These are phyloP conservation scores for Pestalotiopsis sp. DNA, from an alignment of 2,329 filamentous ascomycete species.

Conservation along the genomic window DNA sequence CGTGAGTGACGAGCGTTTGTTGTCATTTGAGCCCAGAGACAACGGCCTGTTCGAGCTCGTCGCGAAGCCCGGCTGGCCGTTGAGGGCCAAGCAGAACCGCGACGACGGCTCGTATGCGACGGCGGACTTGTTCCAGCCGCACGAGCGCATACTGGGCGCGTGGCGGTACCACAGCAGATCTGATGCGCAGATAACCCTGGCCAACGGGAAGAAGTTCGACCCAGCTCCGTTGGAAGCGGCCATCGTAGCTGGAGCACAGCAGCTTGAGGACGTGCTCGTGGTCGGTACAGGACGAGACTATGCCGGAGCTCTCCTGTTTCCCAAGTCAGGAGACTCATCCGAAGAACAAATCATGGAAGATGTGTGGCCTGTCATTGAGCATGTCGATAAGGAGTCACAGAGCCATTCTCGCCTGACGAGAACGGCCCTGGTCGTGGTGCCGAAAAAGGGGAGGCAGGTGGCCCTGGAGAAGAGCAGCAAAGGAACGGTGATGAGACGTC, in stretches of 20 bases:
- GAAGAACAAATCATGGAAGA: slow-evolving; percentile 42
- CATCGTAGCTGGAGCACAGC: slow-evolving; percentile 44
- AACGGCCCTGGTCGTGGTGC: slow-evolving; percentile 53
- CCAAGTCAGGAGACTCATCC: slow-evolving; percentile 28
- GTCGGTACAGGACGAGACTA: slow-evolving; percentile 62
- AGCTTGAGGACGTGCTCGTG: slow-evolving; percentile 58
- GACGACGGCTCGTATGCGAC: slow-evolving; percentile 64
- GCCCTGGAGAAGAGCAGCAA: slow-evolving; percentile 63
- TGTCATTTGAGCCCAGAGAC: slow-evolving; percentile 50
- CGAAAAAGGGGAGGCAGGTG: slow-evolving; percentile 26
- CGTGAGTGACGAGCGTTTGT: slow-evolving; percentile 27
- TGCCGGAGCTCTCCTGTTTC: slow-evolving; percentile 60
- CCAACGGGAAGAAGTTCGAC: slow-evolving; percentile 72
- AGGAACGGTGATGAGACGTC: slow-evolving; percentile 57
- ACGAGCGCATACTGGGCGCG: slow-evolving; percentile 51
- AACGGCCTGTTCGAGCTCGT: slow-evolving; percentile 55
- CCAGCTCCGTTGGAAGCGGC: slow-evolving; percentile 62
- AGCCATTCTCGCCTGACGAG: slow-evolving; percentile 52
- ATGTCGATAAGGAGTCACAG: slow-evolving; percentile 51
- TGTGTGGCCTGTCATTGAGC: slow-evolving; percentile 46
- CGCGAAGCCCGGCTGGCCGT: slow-evolving; percentile 59
- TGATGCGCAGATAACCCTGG: slow-evolving; percentile 63
- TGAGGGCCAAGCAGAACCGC: slow-evolving; percentile 60
- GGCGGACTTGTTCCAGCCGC: slow-evolving; percentile 62
- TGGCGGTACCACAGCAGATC: slow-evolving; percentile 66